These are phyloP conservation scores for Ascomycota sp. DNA, from an alignment of 2,329 filamentous ascomycete genomes.

Conservation along the genomic window DNA sequence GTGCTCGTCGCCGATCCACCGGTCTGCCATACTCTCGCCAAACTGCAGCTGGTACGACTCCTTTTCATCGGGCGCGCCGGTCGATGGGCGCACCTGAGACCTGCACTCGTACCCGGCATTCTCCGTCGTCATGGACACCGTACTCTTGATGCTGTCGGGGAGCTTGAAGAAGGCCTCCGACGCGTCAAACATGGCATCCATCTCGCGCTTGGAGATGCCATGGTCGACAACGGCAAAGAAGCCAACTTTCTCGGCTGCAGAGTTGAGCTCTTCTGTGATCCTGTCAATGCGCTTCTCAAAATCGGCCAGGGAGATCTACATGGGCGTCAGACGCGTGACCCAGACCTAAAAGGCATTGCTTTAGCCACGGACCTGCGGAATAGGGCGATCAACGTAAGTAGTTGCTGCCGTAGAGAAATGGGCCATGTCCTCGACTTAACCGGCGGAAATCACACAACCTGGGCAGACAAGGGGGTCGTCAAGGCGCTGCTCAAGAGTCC, in stretches of 20 bases:
- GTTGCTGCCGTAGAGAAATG: too few relatives aligned
- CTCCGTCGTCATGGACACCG: conserved; percentile 28
- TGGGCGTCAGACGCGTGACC: too few relatives aligned
- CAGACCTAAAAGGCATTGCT: too few relatives aligned
- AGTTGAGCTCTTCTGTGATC: conserved; percentile 27
- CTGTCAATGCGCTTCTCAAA: conserved; percentile 28
- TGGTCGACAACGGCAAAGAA: conserved; percentile 36
- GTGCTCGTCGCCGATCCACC: conserved; percentile 26
- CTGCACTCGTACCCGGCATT: conserved; percentile 41
- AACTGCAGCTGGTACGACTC: conserved; percentile 42
- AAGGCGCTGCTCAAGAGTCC: too few relatives aligned
- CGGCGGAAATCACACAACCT: too few relatives aligned
- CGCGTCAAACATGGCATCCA: conserved; percentile 27
- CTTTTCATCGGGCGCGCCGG: conserved; percentile 33
- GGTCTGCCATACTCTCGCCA: conserved; percentile 26
- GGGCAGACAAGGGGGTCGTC: too few relatives aligned
- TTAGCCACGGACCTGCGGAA: too few relatives aligned
- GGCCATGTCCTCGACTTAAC: too few relatives aligned
- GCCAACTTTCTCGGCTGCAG: conserved; percentile 34
- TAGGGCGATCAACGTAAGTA: background rate
- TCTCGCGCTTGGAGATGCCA: conserved; percentile 23
- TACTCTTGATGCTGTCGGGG: conserved; percentile 25
- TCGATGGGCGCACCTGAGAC: conserved; percentile 34
- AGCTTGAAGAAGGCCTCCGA: conserved; percentile 32
- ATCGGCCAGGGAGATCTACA: conserved; percentile 26